A percentile compares a stretch with the other conserved stretches of the same genome.
Evolutionary conservation across 257 asterid genomes (phyloP).

Genomic region (Voacanga thouarsii): DNA sequence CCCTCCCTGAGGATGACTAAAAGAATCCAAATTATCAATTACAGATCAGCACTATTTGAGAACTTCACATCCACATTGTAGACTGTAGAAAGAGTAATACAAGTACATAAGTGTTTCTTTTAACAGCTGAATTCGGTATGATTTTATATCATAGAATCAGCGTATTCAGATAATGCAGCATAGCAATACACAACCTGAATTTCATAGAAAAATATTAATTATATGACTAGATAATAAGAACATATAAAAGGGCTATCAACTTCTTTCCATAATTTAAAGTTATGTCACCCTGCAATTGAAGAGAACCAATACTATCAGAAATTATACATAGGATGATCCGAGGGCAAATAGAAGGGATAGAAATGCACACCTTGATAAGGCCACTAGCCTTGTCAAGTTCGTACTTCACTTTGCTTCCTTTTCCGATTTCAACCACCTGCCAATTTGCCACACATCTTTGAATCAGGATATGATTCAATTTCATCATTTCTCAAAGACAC

Average conservation of each 20-base stretch:
- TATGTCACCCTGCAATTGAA: neutral
- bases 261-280: neutral
- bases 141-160: neutral
- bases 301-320: neutral
- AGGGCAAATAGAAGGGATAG: neutral
- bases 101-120: neutral
- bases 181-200: neutral
- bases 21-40: neutral
- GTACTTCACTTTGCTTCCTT: constrained; percentile 91
- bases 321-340: neutral
- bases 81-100: neutral
- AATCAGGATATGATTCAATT: neutral
- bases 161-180: neutral
- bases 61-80: neutral
- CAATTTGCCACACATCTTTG: constrained; percentile 13
- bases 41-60: too few species aligned
- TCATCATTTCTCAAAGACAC: neutral
- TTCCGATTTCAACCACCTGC: constrained; percentile 88
- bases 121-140: neutral
- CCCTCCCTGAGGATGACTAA: neutral
- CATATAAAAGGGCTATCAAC: neutral
- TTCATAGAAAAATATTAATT: neutral
- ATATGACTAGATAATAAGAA: neutral
- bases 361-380: constrained; percentile 63
- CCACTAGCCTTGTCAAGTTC: constrained; percentile 93